A percentile compares a stretch with the other conserved stretches of the same genome.
These are phyloP conservation scores for Phytopythium delawarense DNA, from an alignment of 352 stramenopile species.

Conservation along the genomic window DNA sequence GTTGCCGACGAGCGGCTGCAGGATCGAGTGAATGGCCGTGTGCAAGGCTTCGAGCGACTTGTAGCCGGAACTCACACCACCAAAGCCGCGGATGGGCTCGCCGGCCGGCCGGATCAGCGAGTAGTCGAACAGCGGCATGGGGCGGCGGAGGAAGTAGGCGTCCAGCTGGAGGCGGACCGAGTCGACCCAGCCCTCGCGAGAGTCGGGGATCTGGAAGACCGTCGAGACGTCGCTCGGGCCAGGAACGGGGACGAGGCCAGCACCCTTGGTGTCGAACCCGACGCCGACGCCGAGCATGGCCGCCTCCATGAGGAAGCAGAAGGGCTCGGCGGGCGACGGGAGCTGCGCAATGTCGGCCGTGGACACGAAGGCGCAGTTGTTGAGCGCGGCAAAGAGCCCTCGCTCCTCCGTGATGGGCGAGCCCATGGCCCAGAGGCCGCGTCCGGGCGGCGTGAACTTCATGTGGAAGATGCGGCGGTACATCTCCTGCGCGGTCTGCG, in stretches of 20 bases:
- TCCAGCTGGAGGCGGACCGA: slow-evolving; percentile 81
- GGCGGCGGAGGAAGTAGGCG: slow-evolving; percentile 65
- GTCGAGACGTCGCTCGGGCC: slow-evolving; percentile 18
- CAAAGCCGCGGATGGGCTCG: slow-evolving; percentile 87
- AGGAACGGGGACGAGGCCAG: slow-evolving; percentile 46
- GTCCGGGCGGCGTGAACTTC: slow-evolving; percentile 92
- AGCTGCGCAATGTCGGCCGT: slow-evolving; percentile 68
- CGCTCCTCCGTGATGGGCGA: slow-evolving; percentile 87
- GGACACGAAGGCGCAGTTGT: slow-evolving; percentile 94
- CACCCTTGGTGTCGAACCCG: slow-evolving; percentile 92
- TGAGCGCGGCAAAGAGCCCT: slow-evolving; percentile 84
- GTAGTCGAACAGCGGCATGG: slow-evolving; percentile 73
- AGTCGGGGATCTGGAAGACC: slow-evolving; percentile 47
- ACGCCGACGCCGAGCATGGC: slow-evolving; percentile 93
- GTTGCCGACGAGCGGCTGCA: slow-evolving; percentile 49
- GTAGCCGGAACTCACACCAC: slow-evolving; percentile 85
- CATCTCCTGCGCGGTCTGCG: slow-evolving; percentile 83
- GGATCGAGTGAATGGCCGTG: slow-evolving; percentile 38
- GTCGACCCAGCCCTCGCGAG: slow-evolving; percentile 85
- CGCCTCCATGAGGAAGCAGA: slow-evolving; percentile 95
- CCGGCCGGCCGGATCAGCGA: slow-evolving; percentile 76
- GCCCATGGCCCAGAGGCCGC: slow-evolving; percentile 93
- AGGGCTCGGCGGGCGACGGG: slow-evolving; percentile 67
- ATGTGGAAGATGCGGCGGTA: slow-evolving; percentile 92
- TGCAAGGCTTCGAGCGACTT: slow-evolving; percentile 76